Evolutionary conservation across 176 grass and related monocot species (phyloP).

Genomic region (Pharus latifolius): DNA sequence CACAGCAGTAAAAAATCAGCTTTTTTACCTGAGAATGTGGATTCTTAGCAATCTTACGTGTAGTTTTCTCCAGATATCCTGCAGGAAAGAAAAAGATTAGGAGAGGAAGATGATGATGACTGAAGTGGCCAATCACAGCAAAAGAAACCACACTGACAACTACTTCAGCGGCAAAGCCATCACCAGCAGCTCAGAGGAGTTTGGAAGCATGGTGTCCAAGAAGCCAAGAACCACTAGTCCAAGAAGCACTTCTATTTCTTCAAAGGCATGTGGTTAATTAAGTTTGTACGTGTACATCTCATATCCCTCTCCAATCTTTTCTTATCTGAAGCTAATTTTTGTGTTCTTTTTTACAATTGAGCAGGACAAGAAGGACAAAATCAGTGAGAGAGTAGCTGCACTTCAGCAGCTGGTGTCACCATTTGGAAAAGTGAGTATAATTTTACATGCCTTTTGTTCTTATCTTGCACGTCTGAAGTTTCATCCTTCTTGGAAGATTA

Average conservation of each 20-base stretch:
- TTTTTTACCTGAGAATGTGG: conserved; percentile 10
- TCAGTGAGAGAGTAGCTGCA: conserved; percentile 63
- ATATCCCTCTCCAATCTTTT: not conserved
- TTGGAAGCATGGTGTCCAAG: conserved; percentile 44
- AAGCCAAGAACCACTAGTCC: conserved; percentile 42
- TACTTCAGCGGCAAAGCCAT: conserved; percentile 32
- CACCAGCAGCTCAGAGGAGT: conserved; percentile 20
- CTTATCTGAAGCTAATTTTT: not conserved
- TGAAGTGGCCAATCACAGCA: conserved; percentile 56
- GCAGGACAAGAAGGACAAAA: conserved; percentile 98
- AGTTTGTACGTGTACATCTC: not conserved
- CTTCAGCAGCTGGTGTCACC: conserved; percentile 93
- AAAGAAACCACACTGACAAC: conserved; percentile 39
- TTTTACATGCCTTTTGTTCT: not conserved
- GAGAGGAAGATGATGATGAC: conserved; percentile 76
- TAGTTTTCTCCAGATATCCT: conserved; percentile 9
- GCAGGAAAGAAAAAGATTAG: conserved; percentile 1
- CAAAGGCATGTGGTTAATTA: conserved; percentile 25
- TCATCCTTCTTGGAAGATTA: not conserved
- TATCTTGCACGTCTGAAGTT: not conserved
- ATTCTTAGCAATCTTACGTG: not conserved
- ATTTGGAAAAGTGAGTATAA: conserved; percentile 65
- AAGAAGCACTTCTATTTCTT: conserved; percentile 19
- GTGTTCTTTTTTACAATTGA: not conserved
- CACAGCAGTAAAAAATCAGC: conserved; percentile 28